A percentile compares a stretch with the other conserved stretches of the same genome.
phyloP scores from a whole-genome alignment of 768 basidiomycete species.

The Pilatotrama ljubarskyi region DNA sequence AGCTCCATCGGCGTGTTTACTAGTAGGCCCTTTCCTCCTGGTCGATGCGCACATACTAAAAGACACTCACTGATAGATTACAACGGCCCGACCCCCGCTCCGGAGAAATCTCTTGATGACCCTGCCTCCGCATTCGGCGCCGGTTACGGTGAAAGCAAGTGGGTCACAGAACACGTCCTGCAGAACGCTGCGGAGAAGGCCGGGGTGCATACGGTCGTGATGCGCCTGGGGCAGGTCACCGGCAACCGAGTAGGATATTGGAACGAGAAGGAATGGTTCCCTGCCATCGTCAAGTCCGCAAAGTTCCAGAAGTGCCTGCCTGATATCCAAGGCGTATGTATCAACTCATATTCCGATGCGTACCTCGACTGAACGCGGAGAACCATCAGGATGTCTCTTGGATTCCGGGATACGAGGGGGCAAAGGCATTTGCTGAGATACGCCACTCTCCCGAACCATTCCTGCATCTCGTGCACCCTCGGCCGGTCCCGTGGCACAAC shows the following conservation, averaged over 20 bases:
- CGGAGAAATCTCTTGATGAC: conserved; percentile 14
- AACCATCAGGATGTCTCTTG: conserved; percentile 39
- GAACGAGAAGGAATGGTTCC: conserved; percentile 41
- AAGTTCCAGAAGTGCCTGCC: conserved; percentile 3
- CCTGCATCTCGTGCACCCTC: conserved; percentile 44
- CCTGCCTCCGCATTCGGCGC: conserved; percentile 24
- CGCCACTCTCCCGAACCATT: conserved; percentile 10
- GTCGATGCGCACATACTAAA: background rate
- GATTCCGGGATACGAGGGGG: conserved; percentile 36
- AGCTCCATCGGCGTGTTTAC: conserved; percentile 35
- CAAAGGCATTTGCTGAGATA: conserved; percentile 34
- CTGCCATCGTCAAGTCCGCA: conserved; percentile 33
- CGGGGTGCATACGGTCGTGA: conserved; percentile 27
- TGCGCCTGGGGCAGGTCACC: conserved; percentile 42
- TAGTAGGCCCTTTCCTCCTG: conserved; percentile 16
- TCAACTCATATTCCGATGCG: background rate
- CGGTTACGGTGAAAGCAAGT: conserved; percentile 39
- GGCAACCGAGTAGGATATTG: conserved; percentile 40
- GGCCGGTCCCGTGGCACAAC: conserved; percentile 33
- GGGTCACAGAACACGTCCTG: conserved; percentile 31
- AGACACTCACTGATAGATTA: background rate
- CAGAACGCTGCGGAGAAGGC: conserved; percentile 18
- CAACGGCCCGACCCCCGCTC: conserved; percentile 19
- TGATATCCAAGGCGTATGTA: conserved; percentile 1
- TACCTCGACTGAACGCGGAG: background rate